A percentile compares a stretch with the other conserved stretches of the same genome.
phyloP scores from a whole-genome alignment of 768 basidiomycete species.

The Thelephora ganbajun region DNA sequence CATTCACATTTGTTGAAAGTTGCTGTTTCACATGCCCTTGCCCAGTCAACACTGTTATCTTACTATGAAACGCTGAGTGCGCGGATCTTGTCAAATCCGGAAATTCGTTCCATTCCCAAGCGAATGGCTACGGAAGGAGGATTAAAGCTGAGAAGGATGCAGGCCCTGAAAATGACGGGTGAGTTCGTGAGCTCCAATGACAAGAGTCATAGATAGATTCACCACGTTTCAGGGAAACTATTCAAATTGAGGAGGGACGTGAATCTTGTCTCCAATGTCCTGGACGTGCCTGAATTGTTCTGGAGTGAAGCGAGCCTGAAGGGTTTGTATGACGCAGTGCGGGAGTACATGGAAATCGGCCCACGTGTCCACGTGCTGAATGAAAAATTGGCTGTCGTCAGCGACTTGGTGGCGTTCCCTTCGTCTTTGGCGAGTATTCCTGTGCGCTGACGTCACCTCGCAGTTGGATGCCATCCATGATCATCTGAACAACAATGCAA shows the following conservation, averaged over 20 bases:
- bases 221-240: slow-evolving; percentile 19
- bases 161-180: slow-evolving; percentile 81
- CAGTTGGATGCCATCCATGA: slow-evolving; percentile 89
- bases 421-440: neutral
- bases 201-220: neutral
- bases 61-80: slow-evolving; percentile 74
- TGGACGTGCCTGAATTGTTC: slow-evolving; percentile 89
- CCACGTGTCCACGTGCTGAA: slow-evolving; percentile 74
- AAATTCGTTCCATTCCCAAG: slow-evolving; percentile 69
- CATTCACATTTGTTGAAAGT: slow-evolving; percentile 83
- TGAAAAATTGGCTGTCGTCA: slow-evolving; percentile 76
- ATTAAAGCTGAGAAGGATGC: slow-evolving; percentile 60
- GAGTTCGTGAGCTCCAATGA: slow-evolving; percentile 3
- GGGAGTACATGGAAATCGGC: slow-evolving; percentile 91
- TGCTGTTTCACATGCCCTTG: slow-evolving; percentile 88
- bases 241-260: slow-evolving; percentile 85
- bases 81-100: slow-evolving; percentile 62
- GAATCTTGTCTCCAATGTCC: slow-evolving; percentile 83
- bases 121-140: slow-evolving; percentile 70
- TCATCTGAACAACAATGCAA: slow-evolving; percentile 78
- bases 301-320: slow-evolving; percentile 90
- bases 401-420: slow-evolving; percentile 59
- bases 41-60: slow-evolving; percentile 86
- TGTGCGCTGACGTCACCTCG: neutral
- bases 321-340: slow-evolving; percentile 80